Conservation (phyloP, 2,329 filamentous ascomycete species). For the Sporothrix protearum region DNA sequence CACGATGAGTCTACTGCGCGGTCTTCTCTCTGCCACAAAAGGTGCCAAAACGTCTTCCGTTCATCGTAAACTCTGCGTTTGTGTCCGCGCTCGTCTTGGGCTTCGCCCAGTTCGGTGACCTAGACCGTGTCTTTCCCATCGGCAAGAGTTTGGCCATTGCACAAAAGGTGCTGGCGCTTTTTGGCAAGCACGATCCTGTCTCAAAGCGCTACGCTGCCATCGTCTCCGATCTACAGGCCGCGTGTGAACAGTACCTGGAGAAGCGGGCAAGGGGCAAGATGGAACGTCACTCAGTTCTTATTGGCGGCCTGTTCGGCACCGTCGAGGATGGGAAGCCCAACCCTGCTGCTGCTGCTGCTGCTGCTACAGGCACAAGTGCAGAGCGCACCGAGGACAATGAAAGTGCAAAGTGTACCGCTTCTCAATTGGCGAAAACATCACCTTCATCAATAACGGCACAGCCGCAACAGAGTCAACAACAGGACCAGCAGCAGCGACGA, state of each 20-base stretch:
- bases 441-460: background rate
- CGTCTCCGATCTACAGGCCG: constrained; percentile 29
- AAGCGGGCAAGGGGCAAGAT: constrained; percentile 29
- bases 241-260: constrained; percentile 31
- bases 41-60: constrained; percentile 43
- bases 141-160: constrained; percentile 32
- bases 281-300: constrained; percentile 30
- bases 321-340: constrained; percentile 26
- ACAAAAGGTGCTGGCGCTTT: constrained; percentile 30
- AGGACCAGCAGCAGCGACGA: background rate
- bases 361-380: background rate
- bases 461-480: background rate
- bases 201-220: constrained; percentile 30
- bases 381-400: background rate
- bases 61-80: constrained; percentile 46
- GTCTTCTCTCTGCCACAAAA: constrained; percentile 35
- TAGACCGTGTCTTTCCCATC: constrained; percentile 38
- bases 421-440: background rate
- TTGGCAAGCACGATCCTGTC: constrained; percentile 31
- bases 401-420: background rate
- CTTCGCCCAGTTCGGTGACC: constrained; percentile 44
- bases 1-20: constrained; percentile 40
- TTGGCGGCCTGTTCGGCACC: constrained; percentile 32
- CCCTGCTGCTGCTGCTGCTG: background rate
- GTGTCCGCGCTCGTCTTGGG: constrained; percentile 45